Evolutionary conservation across 1,284 basidiomycete genomes (phyloP).

Genomic region (Boletus holoroseus): DNA sequence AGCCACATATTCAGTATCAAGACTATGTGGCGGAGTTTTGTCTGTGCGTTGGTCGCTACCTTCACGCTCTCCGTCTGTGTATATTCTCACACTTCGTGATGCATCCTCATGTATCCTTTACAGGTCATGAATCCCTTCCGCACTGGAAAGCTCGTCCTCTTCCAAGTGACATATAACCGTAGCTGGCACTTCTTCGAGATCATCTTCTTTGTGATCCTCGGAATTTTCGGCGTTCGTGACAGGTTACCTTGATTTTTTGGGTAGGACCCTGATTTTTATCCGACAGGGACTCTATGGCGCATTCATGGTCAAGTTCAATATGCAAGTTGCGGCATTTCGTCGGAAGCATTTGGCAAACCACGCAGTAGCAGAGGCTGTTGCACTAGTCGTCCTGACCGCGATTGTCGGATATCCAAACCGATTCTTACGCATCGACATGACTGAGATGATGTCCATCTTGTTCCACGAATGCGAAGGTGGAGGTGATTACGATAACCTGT

Average conservation of each 20-base stretch:
- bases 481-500: constrained; percentile 87
- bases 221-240: constrained; percentile 82
- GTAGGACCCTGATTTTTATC: constrained; percentile 6
- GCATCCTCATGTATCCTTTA: constrained; percentile 16
- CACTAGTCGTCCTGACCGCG: constrained; percentile 83
- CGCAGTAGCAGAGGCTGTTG: constrained; percentile 85
- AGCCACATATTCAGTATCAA: constrained; percentile 93
- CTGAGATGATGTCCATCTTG: constrained; percentile 91
- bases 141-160: constrained; percentile 96
- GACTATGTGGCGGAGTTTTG: constrained; percentile 98
- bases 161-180: constrained; percentile 95
- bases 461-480: constrained; percentile 96
- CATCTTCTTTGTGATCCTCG: constrained; percentile 91
- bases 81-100: constrained; percentile 12
- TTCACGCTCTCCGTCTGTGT: constrained; percentile 84
- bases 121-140: constrained; percentile 98
- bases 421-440: constrained; percentile 97
- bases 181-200: constrained; percentile 99
- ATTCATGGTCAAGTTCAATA: constrained; percentile 94
- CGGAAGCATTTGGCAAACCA: constrained; percentile 81
- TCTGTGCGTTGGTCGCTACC: constrained; percentile 95
- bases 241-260: not conserved
- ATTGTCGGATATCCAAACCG: constrained; percentile 92
- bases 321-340: constrained; percentile 92
- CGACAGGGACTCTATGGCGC: constrained; percentile 91